A percentile compares a stretch with the other conserved stretches of the same genome.
phyloP scores from a whole-genome alignment of 495 filamentous ascomycete species.

The Penicillium arizonense region DNA sequence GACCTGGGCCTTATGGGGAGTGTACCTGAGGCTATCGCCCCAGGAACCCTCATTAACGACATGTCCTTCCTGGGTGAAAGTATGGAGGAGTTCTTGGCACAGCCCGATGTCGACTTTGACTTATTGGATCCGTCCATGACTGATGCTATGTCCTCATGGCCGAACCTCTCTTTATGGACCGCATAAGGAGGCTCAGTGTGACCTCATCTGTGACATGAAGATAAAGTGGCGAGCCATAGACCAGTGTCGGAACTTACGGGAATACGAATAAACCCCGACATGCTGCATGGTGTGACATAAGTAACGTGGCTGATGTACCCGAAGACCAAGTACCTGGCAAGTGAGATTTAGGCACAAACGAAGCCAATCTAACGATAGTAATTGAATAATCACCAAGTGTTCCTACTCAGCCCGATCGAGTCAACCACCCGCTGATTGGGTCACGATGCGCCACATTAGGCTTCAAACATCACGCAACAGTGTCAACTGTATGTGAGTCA shows the following conservation, averaged over 20 bases:
- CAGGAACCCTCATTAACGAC: slow-evolving; percentile 13
- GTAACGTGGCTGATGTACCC: neutral
- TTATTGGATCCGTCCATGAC: slow-evolving; percentile 16
- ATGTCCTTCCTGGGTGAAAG: slow-evolving; percentile 29
- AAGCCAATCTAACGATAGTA: no score
- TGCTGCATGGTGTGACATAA: neutral
- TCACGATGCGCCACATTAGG: slow-evolving; percentile 7
- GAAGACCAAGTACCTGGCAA: neutral
- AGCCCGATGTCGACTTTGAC: slow-evolving; percentile 19
- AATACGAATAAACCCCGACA: no score
- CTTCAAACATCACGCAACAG: slow-evolving; percentile 3
- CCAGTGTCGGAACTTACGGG: neutral
- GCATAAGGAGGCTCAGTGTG: slow-evolving; percentile 3
- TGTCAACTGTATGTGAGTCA: neutral
- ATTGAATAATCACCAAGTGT: no score
- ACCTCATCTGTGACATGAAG: neutral
- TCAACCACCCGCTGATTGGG: neutral
- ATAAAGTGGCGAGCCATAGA: neutral
- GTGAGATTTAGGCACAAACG: neutral
- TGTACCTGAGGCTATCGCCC: slow-evolving; percentile 7
- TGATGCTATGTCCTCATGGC: slow-evolving; percentile 22
- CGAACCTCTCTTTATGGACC: slow-evolving; percentile 21
- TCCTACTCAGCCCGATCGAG: no score
- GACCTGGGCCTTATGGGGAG: neutral
- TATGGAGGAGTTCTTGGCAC: slow-evolving; percentile 32